Evolutionary conservation across 2,329 filamentous ascomycete genomes (phyloP), one percentile per base, ranked within the genome.

Genomic region (Blastomyces parvus): DNA sequence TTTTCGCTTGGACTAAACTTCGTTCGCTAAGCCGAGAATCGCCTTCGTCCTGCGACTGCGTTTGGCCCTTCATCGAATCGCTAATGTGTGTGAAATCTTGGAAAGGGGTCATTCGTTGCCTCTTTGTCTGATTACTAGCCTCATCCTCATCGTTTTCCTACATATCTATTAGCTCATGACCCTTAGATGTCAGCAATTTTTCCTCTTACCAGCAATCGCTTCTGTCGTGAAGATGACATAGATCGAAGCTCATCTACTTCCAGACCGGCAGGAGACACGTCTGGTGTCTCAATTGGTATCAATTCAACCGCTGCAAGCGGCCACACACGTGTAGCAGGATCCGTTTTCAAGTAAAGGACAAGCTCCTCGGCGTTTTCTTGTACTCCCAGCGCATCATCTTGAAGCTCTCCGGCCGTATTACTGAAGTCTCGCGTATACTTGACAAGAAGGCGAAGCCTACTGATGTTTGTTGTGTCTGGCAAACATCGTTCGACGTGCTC

Each of bases 401-500:
- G 77, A 27, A 78, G 70, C 55, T 78, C 76, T 25, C 76, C 77
- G 5, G 76, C 74, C 27, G 70, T 68, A 61, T 74, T 68, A 56
- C 70, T 70, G 44, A 76, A 69, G 57, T 69, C 69, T 11, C 66
- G 66, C 17, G 73, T 73, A 65, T 74, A 72, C 52, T 74, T 71
- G 33, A 76, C 62, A 50, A 78, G 68, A 22, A 74, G 62, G 4
- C 71, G 70, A 30, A 78, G 69, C 33, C 70, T 70, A 52, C 75
- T 72, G 2, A 71, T 60, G 40, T 74, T 72, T 2, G 72, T 66
- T 25, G 73, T 64, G 46, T 74, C 69, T 4, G 78, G 76, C 38
- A 79, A 71, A 65, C 78, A 80, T 52, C 73, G 72, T 61, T 76
- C 73, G 46, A 80, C 74, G 66, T 81, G 79, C 63, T 81, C 79